Evolutionary conservation across 2,329 filamentous ascomycete species (phyloP).

Genomic region (Aureobasidium sp.): DNA sequence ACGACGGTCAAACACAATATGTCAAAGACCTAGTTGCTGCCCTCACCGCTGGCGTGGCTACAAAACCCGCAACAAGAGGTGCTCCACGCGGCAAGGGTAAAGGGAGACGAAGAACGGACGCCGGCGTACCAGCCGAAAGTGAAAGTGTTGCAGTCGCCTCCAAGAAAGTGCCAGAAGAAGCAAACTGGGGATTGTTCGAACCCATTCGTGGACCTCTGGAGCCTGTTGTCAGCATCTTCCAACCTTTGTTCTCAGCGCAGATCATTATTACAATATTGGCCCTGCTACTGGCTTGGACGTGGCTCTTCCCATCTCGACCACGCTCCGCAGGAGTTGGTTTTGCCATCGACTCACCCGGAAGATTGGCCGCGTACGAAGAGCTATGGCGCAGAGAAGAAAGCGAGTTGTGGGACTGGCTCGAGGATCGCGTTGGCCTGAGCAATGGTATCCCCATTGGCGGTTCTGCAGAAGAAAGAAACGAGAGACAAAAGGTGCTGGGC

Average conservation of each 20-base stretch:
- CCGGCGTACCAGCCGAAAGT: constrained; percentile 27
- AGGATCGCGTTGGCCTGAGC: constrained; percentile 74
- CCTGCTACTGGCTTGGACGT: constrained; percentile 65
- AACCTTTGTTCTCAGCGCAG: constrained; percentile 67
- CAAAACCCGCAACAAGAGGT: constrained; percentile 48
- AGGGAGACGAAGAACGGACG: constrained; percentile 48
- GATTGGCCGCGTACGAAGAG: constrained; percentile 80
- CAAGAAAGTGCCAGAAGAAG: constrained; percentile 28
- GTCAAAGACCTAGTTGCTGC: constrained; percentile 71
- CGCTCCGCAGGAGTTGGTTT: constrained; percentile 31
- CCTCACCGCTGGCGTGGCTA: constrained; percentile 65
- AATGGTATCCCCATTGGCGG: constrained; percentile 27
- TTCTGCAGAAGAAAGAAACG: constrained; percentile 20
- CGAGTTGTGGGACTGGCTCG: constrained; percentile 88
- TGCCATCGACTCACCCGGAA: constrained; percentile 49
- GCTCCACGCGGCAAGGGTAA: constrained; percentile 38
- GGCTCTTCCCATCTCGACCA: constrained; percentile 43
- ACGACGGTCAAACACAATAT: constrained; percentile 79
- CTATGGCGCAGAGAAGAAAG: constrained; percentile 85
- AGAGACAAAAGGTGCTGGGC: constrained; percentile 25
- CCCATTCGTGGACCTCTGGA: constrained; percentile 64
- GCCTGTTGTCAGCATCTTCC: constrained; percentile 62
- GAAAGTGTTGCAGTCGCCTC: constrained; percentile 25
- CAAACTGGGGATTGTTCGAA: constrained; percentile 74
- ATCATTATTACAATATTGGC: constrained; percentile 69